Percentiles rank a stretch among this genome's conserved stretches.
phyloP scores from a whole-genome alignment of 2,329 filamentous ascomycete genomes.

The Fusarium sp. region DNA sequence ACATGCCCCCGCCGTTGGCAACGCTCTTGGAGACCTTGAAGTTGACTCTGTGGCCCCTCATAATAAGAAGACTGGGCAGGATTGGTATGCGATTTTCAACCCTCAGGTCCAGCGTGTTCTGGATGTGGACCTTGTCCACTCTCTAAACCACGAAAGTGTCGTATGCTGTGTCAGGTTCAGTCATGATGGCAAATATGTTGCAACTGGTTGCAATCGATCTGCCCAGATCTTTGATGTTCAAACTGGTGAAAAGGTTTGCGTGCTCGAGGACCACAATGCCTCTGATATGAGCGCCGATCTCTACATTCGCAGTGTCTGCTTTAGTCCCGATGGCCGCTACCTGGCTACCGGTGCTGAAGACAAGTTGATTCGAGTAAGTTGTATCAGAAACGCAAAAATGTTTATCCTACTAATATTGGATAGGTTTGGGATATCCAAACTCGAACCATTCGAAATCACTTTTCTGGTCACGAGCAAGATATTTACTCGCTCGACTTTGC shows the following conservation, averaged over 20 bases:
- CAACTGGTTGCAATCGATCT: conserved; percentile 97
- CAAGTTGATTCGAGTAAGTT: conserved; percentile 89
- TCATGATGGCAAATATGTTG: conserved; percentile 92
- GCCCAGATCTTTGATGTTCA: conserved; percentile 98
- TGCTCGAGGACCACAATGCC: conserved; percentile 87
- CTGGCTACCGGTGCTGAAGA: conserved; percentile 97
- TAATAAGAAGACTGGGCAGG: conserved; percentile 86
- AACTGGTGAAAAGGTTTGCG: conserved; percentile 86
- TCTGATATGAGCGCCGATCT: conserved; percentile 86
- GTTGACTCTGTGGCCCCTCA: conserved; percentile 85
- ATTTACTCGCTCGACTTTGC: conserved; percentile 98
- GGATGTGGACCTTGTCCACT: conserved; percentile 94
- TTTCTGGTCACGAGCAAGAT: conserved; percentile 97
- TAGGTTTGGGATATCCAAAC: conserved; percentile 94
- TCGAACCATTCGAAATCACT: conserved; percentile 88
- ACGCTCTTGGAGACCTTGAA: conserved; percentile 85
- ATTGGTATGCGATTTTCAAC: conserved; percentile 99
- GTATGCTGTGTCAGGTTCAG: conserved; percentile 99
- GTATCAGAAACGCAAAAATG: neutral
- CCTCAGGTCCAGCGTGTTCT: conserved; percentile 87
- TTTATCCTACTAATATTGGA: conserved; percentile 17
- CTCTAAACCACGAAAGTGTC: conserved; percentile 91
- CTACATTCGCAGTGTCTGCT: conserved; percentile 98
- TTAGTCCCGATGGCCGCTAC: conserved; percentile 94
- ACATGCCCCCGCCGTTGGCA: conserved; percentile 62